Base-by-base conservation (phyloP, 1,139 yeast species). In the Diutina scorzettiae region DNA sequence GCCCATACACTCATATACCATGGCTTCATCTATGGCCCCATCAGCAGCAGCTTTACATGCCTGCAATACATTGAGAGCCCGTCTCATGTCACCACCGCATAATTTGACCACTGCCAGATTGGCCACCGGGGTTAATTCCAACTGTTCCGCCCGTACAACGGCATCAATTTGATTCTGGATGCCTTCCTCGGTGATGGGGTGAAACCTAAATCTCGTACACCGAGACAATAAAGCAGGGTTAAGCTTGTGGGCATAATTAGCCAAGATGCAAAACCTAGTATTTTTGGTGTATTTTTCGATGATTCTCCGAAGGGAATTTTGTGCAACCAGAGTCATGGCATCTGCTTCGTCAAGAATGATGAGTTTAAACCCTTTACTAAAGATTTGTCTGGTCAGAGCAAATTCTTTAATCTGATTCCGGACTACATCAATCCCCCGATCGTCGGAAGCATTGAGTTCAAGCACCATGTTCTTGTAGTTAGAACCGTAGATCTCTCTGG, bases 271-370 rank as follows among this genome's bases (percentile, higher is more conserved):
- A 62, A 93, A 93, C 49, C 99, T 73, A 16, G 97, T 89, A 60
- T 89, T 89, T 54, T 85, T 83, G 23, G 98, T 89, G 57, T 86
- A 91, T 56, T 85, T 87, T 59, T 93, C 99, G 59, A 93, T 93
- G 50, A 75, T 77, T 47, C 99, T 68, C 60, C 99, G 74, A 49
- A 93, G 66, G 1, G 98, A 96, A 57, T 91, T 91, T 59, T 93
- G 96, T 0, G 99, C 98, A 8, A 83, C 95, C 46, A 83, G 80
- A 1, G 99, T 91, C 98, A 93, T 93, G 39, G 98, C 95, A 62
- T 93, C 98, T 0, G 98, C 98, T 63, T 93, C 99, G 63, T 93
- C 99, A 49, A 93, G 67, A 29, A 93, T 86, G 46, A 93, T 82
- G 51, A 93, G 68, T 56, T 93, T 93, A 69, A 89, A 91, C 14